Evolutionary conservation across 345 rosid genomes (phyloP).

Genomic region (Pugionium cornutum): DNA sequence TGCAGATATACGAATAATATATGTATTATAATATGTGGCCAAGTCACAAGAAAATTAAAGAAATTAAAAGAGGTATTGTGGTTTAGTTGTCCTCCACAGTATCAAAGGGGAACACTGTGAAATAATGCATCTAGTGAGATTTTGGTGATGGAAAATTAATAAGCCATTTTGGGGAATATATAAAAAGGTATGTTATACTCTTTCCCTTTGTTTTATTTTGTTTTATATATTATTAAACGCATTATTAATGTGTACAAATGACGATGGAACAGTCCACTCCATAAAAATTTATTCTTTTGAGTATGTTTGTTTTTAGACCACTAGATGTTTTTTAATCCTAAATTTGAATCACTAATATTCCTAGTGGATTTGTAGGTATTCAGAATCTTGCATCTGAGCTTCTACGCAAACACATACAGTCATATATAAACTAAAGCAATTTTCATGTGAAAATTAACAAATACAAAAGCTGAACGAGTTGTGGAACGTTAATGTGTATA

Average conservation of each 20-base stretch:
- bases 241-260: slow-evolving; percentile 21
- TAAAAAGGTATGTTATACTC: slow-evolving; percentile 4
- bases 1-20: background rate
- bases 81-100: slow-evolving; percentile 39
- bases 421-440: background rate
- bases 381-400: slow-evolving; percentile 30
- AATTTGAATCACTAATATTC: slow-evolving; percentile 27
- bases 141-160: slow-evolving; percentile 34
- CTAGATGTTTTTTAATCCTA: slow-evolving; percentile 20
- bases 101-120: slow-evolving; percentile 13
- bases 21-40: background rate
- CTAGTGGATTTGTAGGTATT: slow-evolving; percentile 37
- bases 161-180: slow-evolving; percentile 14
- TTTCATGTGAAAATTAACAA: background rate
- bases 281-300: slow-evolving; percentile 2
- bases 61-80: slow-evolving; percentile 23
- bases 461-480: background rate
- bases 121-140: slow-evolving; percentile 30
- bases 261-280: slow-evolving; percentile 34
- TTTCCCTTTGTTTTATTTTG: slow-evolving; percentile 3
- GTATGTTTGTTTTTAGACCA: slow-evolving; percentile 25
- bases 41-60: background rate
- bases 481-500: too few species aligned
- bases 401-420: background rate
- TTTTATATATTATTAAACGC: background rate